Conservation (phyloP, 345 rosid genomes). For the Pugionium cornutum region DNA sequence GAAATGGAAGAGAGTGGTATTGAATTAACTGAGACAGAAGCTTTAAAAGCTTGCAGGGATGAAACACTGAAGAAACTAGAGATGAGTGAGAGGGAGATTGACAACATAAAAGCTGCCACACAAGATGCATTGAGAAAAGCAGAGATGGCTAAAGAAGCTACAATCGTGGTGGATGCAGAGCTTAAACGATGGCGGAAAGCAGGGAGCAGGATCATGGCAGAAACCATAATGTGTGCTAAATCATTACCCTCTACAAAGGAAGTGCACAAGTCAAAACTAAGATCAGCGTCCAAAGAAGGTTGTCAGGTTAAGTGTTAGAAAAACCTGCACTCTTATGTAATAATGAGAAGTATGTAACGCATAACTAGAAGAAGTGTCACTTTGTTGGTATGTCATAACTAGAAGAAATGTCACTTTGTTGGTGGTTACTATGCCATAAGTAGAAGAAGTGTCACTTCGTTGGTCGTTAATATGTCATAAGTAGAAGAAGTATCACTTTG, state of each 20-base stretch:
- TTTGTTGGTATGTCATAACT: neutral
- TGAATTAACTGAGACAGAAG: conserved; percentile 83
- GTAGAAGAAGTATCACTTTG: conserved; percentile 17
- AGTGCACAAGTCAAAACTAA: conserved; percentile 53
- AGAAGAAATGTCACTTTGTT: neutral
- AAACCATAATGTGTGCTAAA: conserved; percentile 55
- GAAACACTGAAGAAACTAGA: conserved; percentile 71
- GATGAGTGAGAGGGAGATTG: conserved; percentile 67
- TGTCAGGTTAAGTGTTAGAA: conserved; percentile 55
- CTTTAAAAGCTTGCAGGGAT: conserved; percentile 86
- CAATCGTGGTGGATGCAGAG: conserved; percentile 74
- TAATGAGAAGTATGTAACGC: neutral
- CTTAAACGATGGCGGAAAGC: conserved; percentile 77
- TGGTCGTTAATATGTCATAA: too few species aligned
- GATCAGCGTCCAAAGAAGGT: conserved; percentile 53
- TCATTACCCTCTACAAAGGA: conserved; percentile 54
- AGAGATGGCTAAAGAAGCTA: conserved; percentile 89
- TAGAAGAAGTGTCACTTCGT: too few species aligned
- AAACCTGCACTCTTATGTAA: conserved; percentile 38
- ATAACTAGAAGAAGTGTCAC: neutral
- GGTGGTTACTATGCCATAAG: too few species aligned
- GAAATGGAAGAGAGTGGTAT: conserved; percentile 74
- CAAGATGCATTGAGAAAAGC: conserved; percentile 74
- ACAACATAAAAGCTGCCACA: conserved; percentile 69
- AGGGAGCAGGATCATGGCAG: conserved; percentile 65